Conservation (phyloP, 345 rosid species). For the Adansonia digitata region DNA sequence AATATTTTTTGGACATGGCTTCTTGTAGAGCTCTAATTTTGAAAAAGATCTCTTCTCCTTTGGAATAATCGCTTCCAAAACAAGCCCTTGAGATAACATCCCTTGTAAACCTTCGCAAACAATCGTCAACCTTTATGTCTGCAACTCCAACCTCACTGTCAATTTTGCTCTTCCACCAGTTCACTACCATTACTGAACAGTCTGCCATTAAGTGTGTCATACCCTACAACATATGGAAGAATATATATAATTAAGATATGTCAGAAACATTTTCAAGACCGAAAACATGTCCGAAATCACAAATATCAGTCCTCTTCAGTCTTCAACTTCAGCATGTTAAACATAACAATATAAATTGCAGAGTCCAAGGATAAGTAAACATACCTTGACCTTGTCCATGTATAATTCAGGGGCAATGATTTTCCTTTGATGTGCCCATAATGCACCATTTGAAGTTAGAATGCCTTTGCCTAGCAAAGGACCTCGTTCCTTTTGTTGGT, state of each 20-base stretch:
- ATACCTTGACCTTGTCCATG: constrained; percentile 22
- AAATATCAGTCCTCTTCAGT: no score
- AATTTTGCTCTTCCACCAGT: constrained; percentile 16
- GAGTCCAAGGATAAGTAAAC: neutral
- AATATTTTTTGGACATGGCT: constrained; percentile 33
- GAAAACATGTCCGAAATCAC: no score
- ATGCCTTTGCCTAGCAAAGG: constrained; percentile 32
- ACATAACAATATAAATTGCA: no score
- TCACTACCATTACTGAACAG: constrained; percentile 15
- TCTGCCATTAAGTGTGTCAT: constrained; percentile 36
- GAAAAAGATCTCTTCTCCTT: constrained; percentile 55
- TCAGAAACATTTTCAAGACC: no score
- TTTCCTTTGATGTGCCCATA: constrained; percentile 30
- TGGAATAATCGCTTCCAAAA: constrained; percentile 9
- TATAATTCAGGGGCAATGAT: neutral
- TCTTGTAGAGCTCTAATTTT: constrained; percentile 54
- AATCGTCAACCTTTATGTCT: neutral
- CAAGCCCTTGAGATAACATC: constrained; percentile 4
- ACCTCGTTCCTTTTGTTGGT: constrained; percentile 13
- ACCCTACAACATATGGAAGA: constrained; percentile 21
- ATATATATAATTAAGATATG: no score
- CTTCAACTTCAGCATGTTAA: no score
- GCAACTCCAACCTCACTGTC: neutral
- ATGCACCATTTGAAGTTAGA: constrained; percentile 23
- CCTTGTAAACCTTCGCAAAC: neutral